phyloP scores from a whole-genome alignment of 163 green algal species.

The Volvox carteri region DNA sequence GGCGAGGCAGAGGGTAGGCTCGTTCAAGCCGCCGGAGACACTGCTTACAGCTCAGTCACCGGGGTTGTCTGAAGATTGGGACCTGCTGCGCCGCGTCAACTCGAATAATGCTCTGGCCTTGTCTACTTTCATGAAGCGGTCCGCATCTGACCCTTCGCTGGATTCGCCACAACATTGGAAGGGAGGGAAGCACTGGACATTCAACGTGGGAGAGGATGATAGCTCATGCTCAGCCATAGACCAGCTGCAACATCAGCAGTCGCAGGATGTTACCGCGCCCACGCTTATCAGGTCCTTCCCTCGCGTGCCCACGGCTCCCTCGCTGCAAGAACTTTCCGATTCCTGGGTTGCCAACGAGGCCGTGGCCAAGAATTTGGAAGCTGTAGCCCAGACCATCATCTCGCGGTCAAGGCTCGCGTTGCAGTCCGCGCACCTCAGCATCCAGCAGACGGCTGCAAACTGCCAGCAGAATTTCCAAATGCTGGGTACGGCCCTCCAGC shows the following conservation, averaged over 20 bases:
- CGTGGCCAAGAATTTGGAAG: constrained; percentile 62
- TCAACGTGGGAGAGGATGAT: constrained; percentile 42
- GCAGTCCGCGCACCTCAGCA: constrained; percentile 61
- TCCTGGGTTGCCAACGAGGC: constrained; percentile 55
- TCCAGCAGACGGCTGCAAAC: constrained; percentile 80
- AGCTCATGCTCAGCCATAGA: not conserved
- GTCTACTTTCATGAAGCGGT: constrained; percentile 55
- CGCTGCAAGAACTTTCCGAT: constrained; percentile 46
- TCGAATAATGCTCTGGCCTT: constrained; percentile 8
- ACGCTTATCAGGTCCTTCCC: constrained; percentile 50
- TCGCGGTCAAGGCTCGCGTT: constrained; percentile 35
- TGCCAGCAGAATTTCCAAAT: constrained; percentile 87
- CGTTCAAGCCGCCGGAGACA: constrained; percentile 51
- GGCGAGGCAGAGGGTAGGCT: constrained; percentile 50
- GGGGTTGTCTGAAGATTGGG: constrained; percentile 57
- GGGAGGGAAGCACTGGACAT: constrained; percentile 53
- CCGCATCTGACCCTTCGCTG: constrained; percentile 53
- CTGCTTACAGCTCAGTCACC: not conserved
- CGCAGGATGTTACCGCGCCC: not conserved
- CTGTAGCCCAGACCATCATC: constrained; percentile 59
- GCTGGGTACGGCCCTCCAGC: constrained; percentile 71
- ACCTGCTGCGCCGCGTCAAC: constrained; percentile 57
- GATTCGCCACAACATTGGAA: constrained; percentile 55
- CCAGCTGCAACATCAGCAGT: not conserved
- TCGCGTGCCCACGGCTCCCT: constrained; percentile 51